Evolutionary conservation across 1,284 basidiomycete genomes (phyloP), one percentile per base, ranked within the genome.

Genomic region (Puccinia horiana): DNA sequence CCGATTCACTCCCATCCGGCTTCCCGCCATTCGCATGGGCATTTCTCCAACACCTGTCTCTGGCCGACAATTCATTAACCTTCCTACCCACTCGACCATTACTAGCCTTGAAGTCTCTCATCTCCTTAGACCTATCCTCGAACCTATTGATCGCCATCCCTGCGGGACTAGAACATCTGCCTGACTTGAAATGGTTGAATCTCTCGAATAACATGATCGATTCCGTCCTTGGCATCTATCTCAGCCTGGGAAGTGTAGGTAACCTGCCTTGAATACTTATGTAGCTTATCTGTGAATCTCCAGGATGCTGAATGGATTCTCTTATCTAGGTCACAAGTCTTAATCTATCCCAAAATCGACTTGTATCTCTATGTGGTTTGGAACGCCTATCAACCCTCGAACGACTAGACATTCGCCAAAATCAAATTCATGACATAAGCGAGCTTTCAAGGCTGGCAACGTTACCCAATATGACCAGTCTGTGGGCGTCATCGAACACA

Each of bases 191-290:
- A 65, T 93, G 92, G 44, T 92, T 99, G 85, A 96, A 97, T 87
- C 90, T 99, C 26, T 90, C 93, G 23, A 93, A 95, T 87, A 98
- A 99, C 88, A 93, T 98, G 90, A 95, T 99, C 84, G 95, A 96
- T 85, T 96, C 95, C 8, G 93, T 98, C 23, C 90, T 96, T 3
- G 94, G 93, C 40, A 95, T 96, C 75, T 93, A 94, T 85, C 90
- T 90, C 49, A 84, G 82, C 1, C 90, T 96, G n/a, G 93, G 93
- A 2, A 91, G 92, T 83, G 89, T 96, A n/a, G 42, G 76, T 77
- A 42, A 74, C 56, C 26, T 44, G 20, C n/a, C n/a, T n/a, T n/a
- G n/a, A n/a, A n/a, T n/a, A n/a, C n/a, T n/a, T n/a, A n/a, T n/a
- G n/a, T n/a, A n/a, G n/a, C n/a, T n/a, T n/a, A 83, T 86, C 85